phyloP scores from a whole-genome alignment of 768 basidiomycete genomes.

The Hygrophorus pudorinus region DNA sequence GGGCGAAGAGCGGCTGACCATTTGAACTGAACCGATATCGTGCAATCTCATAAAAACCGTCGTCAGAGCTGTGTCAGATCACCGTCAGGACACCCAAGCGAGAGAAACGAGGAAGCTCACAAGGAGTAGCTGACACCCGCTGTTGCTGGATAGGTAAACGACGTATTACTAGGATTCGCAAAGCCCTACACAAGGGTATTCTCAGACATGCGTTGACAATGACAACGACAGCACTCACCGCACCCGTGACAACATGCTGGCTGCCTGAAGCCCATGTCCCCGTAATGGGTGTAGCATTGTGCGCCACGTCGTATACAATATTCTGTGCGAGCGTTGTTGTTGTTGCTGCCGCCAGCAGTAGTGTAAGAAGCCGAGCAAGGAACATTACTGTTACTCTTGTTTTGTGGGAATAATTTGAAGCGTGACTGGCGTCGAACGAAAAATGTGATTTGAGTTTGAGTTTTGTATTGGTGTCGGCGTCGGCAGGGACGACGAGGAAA shows the following conservation, averaged over 20 bases:
- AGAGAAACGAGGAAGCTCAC: constrained; percentile 36
- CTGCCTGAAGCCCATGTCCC: constrained; percentile 89
- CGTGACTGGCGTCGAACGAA: too few species aligned
- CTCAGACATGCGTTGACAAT: too few species aligned
- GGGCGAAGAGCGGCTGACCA: constrained; percentile 35
- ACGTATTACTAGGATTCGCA: constrained; percentile 71
- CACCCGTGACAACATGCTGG: constrained; percentile 66
- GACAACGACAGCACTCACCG: constrained; percentile 42
- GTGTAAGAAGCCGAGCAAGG: constrained; percentile 26
- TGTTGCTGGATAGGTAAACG: constrained; percentile 76
- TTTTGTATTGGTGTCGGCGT: too few species aligned
- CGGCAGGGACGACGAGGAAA: too few species aligned
- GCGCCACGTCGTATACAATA: constrained; percentile 31
- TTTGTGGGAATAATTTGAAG: constrained; percentile 4
- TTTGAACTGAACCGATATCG: constrained; percentile 87
- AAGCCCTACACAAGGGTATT: too few species aligned
- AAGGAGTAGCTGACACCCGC: constrained; percentile 88
- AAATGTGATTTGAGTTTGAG: too few species aligned
- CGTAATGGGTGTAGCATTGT: constrained; percentile 59
- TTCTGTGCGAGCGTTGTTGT: constrained; percentile 24
- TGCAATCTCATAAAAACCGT: constrained; percentile 80
- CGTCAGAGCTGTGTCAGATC: constrained; percentile 39
- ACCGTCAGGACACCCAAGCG: constrained; percentile 2
- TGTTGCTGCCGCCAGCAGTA: constrained; percentile 24
- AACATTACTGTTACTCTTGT: constrained; percentile 25